Evolutionary conservation across 1,139 yeast species (phyloP).

Genomic region (Nakaseomyces delphensis): DNA sequence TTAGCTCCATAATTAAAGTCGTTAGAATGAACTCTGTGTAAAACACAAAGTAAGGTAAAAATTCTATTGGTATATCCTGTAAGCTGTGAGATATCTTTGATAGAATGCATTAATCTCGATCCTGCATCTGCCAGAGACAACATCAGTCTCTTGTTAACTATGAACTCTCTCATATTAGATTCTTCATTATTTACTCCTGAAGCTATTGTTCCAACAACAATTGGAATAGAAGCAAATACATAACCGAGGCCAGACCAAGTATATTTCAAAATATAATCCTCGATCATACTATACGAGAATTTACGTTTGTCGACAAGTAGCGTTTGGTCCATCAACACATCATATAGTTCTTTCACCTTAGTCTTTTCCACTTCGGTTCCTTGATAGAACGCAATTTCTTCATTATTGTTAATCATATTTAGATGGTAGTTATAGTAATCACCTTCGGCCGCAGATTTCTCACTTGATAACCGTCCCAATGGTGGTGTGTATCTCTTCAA

Average conservation of each 20-base stretch:
- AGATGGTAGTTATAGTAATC: slow-evolving; percentile 81
- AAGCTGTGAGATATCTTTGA: slow-evolving; percentile 82
- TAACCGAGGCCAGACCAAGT: slow-evolving; percentile 96
- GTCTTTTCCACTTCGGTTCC: slow-evolving; percentile 77
- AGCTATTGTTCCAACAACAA: slow-evolving; percentile 41
- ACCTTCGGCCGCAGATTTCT: slow-evolving; percentile 75
- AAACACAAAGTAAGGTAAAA: slow-evolving; percentile 59
- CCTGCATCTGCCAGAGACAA: slow-evolving; percentile 93
- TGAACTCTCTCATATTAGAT: slow-evolving; percentile 76
- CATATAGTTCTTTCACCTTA: slow-evolving; percentile 54
- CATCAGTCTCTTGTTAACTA: slow-evolving; percentile 84
- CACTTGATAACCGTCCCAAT: slow-evolving; percentile 70
- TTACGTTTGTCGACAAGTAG: slow-evolving; percentile 38
- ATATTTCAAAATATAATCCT: slow-evolving; percentile 80
- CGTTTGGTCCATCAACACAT: slow-evolving; percentile 46
- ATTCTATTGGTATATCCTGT: slow-evolving; percentile 89
- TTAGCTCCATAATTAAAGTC: slow-evolving; percentile 52
- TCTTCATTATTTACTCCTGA: slow-evolving; percentile 34
- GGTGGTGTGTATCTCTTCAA: slow-evolving; percentile 73
- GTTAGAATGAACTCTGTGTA: slow-evolving; percentile 76
- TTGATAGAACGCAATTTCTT: slow-evolving; percentile 89
- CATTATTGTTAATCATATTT: slow-evolving; percentile 78
- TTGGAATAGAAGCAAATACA: slow-evolving; percentile 82
- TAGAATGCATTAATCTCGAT: slow-evolving; percentile 90
- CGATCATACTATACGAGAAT: slow-evolving; percentile 60